Evolutionary conservation across 2,329 filamentous ascomycete species (phyloP), one percentile per base, ranked within the genome.

Genomic region (Tolypocladium guangdongense): DNA sequence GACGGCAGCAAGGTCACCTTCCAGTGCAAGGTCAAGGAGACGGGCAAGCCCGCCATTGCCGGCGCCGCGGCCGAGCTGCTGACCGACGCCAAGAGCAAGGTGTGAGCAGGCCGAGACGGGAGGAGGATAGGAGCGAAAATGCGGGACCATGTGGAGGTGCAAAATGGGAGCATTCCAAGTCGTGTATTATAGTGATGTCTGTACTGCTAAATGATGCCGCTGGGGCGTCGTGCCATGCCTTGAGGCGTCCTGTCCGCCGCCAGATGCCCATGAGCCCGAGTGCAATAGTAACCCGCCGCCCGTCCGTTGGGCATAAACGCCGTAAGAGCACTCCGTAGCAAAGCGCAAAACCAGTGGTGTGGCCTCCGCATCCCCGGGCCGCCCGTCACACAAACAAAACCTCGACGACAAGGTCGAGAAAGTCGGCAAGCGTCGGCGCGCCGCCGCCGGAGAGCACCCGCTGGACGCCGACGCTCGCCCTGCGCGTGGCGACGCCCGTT

Each of bases 11-110:
- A 81, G 67, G 80, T 96, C 53, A 72, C 91, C 58, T 96, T 95
- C 80, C 89, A 95, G 78, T 81, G 82, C 53, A 90, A 84, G 71
- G 89, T 96, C 59, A 90, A 91, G 74, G 90, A 96, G 80, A 96
- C 90, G 52, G 90, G 90, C 64, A 95, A 95, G 80, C 75, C 88
- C 62, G 88, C 87, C 56, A 95, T 96, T 67, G 82, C 82, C 30
- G 88, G 87, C 22, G 90, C 84, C 7, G 90, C 87, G 33, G 89
- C 82, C 2, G 90, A 95, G 76, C 75, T 95, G 60, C 64, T 85
- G 32, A 62, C 61, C 8, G 57, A 55, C 8, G 55, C 54, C 46
- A 64, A 64, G 59, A 63, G 61, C 60, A 68, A 68, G 59, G 63
- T 67, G 30, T 67, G 57, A 64, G n/a, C 7, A 4, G 36, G 18